These are phyloP conservation scores for Onygenales sp. DNA, from an alignment of 2,329 filamentous ascomycete genomes.

Conservation along the genomic window DNA sequence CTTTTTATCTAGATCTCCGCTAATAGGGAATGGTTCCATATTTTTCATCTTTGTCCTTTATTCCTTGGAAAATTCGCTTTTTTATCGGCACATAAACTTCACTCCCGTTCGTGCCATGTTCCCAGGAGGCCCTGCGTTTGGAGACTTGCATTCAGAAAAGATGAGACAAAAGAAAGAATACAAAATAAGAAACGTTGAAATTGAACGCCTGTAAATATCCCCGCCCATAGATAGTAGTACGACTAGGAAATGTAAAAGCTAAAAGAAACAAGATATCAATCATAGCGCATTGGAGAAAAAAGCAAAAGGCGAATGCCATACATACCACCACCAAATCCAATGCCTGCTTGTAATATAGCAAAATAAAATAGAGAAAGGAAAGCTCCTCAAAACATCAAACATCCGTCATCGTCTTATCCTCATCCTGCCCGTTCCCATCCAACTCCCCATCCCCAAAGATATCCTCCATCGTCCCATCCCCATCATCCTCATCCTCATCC, in stretches of 20 bases:
- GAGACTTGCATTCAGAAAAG: no score
- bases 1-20: conserved; percentile 3
- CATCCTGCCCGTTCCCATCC: conserved; percentile 23
- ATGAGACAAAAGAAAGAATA: no score
- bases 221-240: not conserved
- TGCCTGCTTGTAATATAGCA: not conserved
- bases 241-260: not conserved
- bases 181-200: no score
- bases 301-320: not conserved
- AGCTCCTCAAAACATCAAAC: conserved; percentile 17
- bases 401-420: conserved; percentile 35
- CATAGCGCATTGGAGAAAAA: not conserved
- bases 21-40: not conserved
- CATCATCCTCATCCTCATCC: conserved; percentile 31
- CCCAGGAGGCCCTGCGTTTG: no score
- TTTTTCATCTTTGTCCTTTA: no score
- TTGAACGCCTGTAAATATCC: not conserved
- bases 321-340: not conserved
- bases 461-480: conserved; percentile 40
- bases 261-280: not conserved
- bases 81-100: no score
- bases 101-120: no score
- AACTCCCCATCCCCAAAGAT: conserved; percentile 35
- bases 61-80: no score
- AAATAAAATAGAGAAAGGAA: conserved; percentile 2